Percentiles rank a stretch among this genome's conserved stretches.
Evolutionary conservation across 1,284 basidiomycete genomes (phyloP).

Genomic region (Austropuccinia psidii): DNA sequence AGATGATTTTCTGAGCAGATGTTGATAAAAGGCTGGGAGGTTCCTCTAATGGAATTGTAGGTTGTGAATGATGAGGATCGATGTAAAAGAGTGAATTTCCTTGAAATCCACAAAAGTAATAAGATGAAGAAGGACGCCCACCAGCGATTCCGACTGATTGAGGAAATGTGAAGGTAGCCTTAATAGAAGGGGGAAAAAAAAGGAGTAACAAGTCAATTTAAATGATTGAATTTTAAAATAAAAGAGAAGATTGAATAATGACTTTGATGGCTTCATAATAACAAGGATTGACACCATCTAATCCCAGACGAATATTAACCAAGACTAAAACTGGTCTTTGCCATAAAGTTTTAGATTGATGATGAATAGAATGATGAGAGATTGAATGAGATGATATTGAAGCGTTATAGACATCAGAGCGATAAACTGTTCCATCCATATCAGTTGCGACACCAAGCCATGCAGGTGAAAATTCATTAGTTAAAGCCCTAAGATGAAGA

Average conservation of each 20-base stretch:
- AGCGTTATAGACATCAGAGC: slow-evolving; percentile 19
- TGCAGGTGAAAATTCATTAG: slow-evolving; percentile 69
- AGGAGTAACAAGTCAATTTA: neutral
- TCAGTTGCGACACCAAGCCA: slow-evolving; percentile 75
- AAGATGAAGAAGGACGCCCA: slow-evolving; percentile 86
- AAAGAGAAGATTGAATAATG: neutral
- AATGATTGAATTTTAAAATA: neutral
- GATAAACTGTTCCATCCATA: slow-evolving; percentile 73
- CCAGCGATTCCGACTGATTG: slow-evolving; percentile 95
- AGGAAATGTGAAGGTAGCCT: slow-evolving; percentile 83
- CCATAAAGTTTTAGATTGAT: slow-evolving; percentile 53
- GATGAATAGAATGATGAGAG: neutral
- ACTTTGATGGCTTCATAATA: slow-evolving; percentile 87
- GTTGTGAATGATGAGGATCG: slow-evolving; percentile 84
- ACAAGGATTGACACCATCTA: slow-evolving; percentile 88
- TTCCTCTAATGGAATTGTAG: slow-evolving; percentile 60
- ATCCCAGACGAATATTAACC: slow-evolving; percentile 74
- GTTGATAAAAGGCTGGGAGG: neutral
- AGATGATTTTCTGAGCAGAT: neutral
- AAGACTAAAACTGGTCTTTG: slow-evolving; percentile 78
- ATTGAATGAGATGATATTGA: neutral
- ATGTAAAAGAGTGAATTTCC: slow-evolving; percentile 86
- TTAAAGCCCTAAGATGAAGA: slow-evolving; percentile 50
- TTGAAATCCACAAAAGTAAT: slow-evolving; percentile 93
- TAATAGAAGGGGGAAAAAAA: slow-evolving; percentile 1